Base-by-base conservation (phyloP, 2,329 filamentous ascomycete genomes). In the Falciphora oryzae region DNA sequence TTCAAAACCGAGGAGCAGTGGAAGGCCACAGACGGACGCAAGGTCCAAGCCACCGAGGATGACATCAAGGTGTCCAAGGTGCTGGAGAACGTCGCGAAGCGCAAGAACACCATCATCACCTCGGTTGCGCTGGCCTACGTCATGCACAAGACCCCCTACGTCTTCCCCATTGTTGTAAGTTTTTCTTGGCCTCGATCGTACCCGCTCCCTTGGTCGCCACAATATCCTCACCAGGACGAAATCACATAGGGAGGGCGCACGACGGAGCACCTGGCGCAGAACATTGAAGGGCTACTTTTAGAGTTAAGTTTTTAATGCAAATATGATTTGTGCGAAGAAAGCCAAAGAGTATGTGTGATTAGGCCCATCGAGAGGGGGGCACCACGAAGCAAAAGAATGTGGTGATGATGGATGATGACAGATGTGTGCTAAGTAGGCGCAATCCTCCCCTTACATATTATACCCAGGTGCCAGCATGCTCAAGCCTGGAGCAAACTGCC, bases 101-200 rank as follows among this genome's bases (percentile, higher is more conserved):
- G 76, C 66, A 80, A 80, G 68, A 73, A 74, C 66, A 79, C 77
- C 2, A 68, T 73, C 63, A 75, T 82, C 67, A 81, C 79, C 22
- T 80, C 78, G 66, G 73, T 83, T 65, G 89, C 90, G 11, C 75
- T 93, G 29, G 89, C 90, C 2, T 93, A 93, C 71, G 86, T 92
- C 18, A 83, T 90, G 81, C 82, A 86, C 68, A 92, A 92, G 76
- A 79, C 87, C 0, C 84, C 88, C 0, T 86, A 91, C 70, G 87
- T 92, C 16, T 91, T 91, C 71, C 90, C 90, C 1, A 86, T 93
- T 57, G 79, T 92, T 5, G 62, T 63, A 38, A 57, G 61, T 28
- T 44, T 31, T 28, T 29, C 13, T 27, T 22, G n/a, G 2, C 56
- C 2, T 22, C 38, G 38, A 16, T 44, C 3, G 18, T 62, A 16